A percentile compares a stretch with the other conserved stretches of the same genome.
Conservation (phyloP, 1,284 basidiomycete species). For the Leucoagaricus sp. region DNA sequence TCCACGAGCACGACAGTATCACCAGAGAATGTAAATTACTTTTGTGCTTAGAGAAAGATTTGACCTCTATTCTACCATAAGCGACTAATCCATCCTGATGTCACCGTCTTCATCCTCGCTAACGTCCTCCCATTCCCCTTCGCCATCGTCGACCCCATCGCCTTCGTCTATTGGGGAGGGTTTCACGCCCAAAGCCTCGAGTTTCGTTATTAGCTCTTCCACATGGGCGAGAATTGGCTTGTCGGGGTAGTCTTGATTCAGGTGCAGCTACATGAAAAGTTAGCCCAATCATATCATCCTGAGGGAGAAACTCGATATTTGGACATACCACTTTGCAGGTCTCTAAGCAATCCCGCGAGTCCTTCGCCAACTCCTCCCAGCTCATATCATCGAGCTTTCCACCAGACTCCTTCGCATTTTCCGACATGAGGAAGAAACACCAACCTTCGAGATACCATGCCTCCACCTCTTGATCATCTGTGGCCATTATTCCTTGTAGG, state of each 20-base stretch:
- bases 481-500: constrained; percentile 77
- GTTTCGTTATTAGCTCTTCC: constrained; percentile 68
- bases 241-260: constrained; percentile 75
- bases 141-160: constrained; percentile 48
- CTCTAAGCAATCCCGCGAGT: constrained; percentile 81
- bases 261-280: constrained; percentile 57
- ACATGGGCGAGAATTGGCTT: constrained; percentile 79
- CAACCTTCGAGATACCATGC: constrained; percentile 96
- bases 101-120: constrained; percentile 56
- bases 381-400: constrained; percentile 43
- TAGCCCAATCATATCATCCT: constrained; percentile 11
- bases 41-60: constrained; percentile 19
- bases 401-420: constrained; percentile 61
- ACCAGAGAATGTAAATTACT: constrained; percentile 22
- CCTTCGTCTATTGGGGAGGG: constrained; percentile 59
- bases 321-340: constrained; percentile 74
- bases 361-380: constrained; percentile 81
- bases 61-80: not conserved
- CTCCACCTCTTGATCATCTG: constrained; percentile 88
- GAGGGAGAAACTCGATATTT: no score
- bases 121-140: constrained; percentile 57
- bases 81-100: constrained; percentile 58
- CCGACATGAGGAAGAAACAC: constrained; percentile 84
- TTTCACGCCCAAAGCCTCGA: constrained; percentile 72
- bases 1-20: not conserved